Evolutionary conservation across 805 yeast species (phyloP).

Genomic region (Hanseniaspora valbyensis): DNA sequence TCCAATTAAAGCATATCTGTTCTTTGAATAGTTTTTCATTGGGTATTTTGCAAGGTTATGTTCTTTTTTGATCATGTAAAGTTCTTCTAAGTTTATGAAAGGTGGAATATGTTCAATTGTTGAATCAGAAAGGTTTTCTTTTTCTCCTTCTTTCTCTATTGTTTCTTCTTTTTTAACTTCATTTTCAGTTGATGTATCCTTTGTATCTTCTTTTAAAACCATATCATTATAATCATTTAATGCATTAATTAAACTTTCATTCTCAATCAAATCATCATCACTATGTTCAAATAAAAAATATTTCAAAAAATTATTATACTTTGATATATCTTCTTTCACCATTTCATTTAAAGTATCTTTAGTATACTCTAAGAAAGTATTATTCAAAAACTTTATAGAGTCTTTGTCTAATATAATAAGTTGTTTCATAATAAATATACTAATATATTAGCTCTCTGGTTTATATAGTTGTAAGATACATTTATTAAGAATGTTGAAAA

Average conservation of each 20-base stretch:
- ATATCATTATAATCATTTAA: conserved; percentile 4
- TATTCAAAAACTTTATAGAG: conserved; percentile 1
- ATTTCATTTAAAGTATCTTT: conserved; percentile 2
- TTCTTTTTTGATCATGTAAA: conserved; percentile 7
- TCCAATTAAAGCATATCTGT: conserved; percentile 11
- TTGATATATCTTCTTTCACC: conserved; percentile 7
- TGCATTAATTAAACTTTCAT: background rate
- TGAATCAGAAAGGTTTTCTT: background rate
- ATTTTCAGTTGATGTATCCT: background rate
- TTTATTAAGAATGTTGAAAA: no score
- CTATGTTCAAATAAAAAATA: conserved; percentile 4
- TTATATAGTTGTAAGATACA: no score
- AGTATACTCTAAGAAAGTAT: conserved; percentile 10
- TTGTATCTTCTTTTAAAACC: background rate
- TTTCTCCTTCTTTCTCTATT: background rate
- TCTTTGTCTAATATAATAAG: conserved; percentile 7
- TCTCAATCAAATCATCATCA: background rate
- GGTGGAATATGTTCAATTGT: conserved; percentile 3
- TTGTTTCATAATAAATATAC: conserved; percentile 10
- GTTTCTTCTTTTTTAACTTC: background rate
- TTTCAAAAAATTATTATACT: conserved; percentile 4
- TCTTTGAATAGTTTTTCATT: conserved; percentile 5
- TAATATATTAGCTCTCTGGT: no score
- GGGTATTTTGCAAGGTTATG: conserved; percentile 10
- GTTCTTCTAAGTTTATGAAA: conserved; percentile 5